A percentile compares a stretch with the other conserved stretches of the same genome.
Evolutionary conservation across 73 alveolate species (phyloP).

Genomic region (Breviolum minutum): DNA sequence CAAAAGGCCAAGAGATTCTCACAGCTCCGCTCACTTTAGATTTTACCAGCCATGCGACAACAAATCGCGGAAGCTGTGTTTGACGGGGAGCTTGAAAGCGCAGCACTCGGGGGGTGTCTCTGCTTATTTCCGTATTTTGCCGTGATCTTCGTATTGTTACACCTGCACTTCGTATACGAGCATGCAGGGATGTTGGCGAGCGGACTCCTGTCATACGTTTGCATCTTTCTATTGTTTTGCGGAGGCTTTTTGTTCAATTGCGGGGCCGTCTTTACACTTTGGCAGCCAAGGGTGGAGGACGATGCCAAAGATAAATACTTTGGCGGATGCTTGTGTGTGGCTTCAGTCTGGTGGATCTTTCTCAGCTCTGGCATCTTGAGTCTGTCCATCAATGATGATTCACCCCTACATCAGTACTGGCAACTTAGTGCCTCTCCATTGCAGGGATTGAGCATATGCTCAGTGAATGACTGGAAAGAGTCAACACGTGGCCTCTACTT

Average conservation of each 20-base stretch:
- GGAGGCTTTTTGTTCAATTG: constrained; percentile 13
- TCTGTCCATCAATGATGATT: background rate
- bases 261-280: background rate
- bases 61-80: background rate
- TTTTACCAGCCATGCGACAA: background rate
- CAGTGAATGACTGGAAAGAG: background rate
- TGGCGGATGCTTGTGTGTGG: background rate
- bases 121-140: constrained; percentile 25
- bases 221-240: background rate
- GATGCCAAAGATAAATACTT: background rate
- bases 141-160: background rate
- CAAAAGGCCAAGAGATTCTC: background rate
- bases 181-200: background rate
- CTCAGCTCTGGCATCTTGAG: background rate
- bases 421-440: constrained; percentile 5
- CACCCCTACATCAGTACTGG: constrained; percentile 39
- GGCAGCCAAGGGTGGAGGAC: background rate
- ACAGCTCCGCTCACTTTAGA: background rate
- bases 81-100: background rate
- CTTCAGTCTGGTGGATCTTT: background rate
- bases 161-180: background rate
- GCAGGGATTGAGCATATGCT: background rate
- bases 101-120: constrained; percentile 6
- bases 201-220: background rate
- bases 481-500: constrained; percentile 43